These are phyloP conservation scores for Cercospora canescens DNA, from an alignment of 2,329 filamentous ascomycete genomes.

Conservation along the genomic window DNA sequence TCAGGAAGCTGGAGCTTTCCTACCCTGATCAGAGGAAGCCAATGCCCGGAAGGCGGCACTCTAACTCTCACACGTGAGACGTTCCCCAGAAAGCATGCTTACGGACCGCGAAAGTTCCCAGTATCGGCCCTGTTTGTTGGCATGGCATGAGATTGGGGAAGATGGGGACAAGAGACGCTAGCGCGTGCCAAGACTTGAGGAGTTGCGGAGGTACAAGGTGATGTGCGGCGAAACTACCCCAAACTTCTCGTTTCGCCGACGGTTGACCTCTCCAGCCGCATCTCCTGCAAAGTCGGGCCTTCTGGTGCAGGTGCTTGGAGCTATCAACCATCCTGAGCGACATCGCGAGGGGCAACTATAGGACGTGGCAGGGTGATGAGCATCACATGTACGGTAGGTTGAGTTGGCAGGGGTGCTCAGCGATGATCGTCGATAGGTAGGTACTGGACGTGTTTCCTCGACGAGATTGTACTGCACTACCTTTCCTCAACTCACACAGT, in stretches of 20 bases:
- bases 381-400: not conserved
- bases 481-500: not conserved
- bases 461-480: not conserved
- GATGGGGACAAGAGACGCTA: not conserved
- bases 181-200: not conserved
- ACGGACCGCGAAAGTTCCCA: not conserved
- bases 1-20: not conserved
- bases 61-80: not conserved
- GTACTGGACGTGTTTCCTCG: not conserved
- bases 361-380: not conserved
- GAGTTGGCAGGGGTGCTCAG: not conserved
- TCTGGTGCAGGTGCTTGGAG: not conserved
- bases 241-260: not conserved
- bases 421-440: not conserved
- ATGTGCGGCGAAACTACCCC: not conserved
- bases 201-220: not conserved
- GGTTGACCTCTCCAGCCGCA: not conserved
- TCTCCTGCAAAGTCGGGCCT: not conserved
- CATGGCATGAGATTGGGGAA: not conserved
- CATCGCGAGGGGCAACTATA: not conserved
- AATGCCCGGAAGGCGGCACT: not conserved
- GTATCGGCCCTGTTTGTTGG: not conserved
- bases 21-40: not conserved
- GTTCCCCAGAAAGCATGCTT: not conserved
- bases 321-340: slow-evolving; percentile 1